Base-by-base conservation (phyloP, 257 asterid species). In the Eucommia ulmoides region DNA sequence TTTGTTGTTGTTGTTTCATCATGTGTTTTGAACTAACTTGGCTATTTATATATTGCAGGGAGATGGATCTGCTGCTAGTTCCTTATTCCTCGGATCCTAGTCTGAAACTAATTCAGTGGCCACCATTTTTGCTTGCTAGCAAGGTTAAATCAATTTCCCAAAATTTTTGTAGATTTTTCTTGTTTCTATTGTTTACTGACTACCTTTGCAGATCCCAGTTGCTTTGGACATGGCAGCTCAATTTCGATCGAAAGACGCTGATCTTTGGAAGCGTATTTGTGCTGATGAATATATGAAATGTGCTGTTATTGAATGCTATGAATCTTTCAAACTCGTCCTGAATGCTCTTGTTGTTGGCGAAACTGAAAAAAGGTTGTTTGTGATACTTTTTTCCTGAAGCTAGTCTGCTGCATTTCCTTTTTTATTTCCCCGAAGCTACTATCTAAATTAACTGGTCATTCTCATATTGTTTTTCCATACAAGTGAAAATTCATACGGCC, bases 21-120 rank as follows among this genome's bases (percentile, higher is more conserved):
- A 22, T 25, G 20, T 22, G 33, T 7, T 21, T 42, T 50, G 69
- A 73, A 64, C 68, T 76, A 45, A 82, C 63, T 22, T 51, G 58
- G 54, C 8, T 60, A n/a, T 54, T 59, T 23, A 53, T 52, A 59
- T 58, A 56, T 68, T 66, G 42, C 92, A 89, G 98, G 88, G 98
- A 91, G 86, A 91, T 91, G 98, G 98, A 91, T 72, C 78, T 91
- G 71, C 87, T 91, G 57, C 79, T 91, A 46, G 98, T 91, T 67
- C 98, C 98, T 42, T 83, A 91, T 74, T 78, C 94, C 56, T 89
- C 93, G 22, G 98, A 89, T 74, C 83, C 93, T 33, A 70, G 86
- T 68, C 69, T 83, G 20, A 83, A 89, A 59, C 66, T 77, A 54
- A 82, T 85, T 49, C 98, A 89, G 60, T 89, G 98, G 98, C 98